phyloP scores from a whole-genome alignment of 495 filamentous ascomycete genomes.

The Halenospora varia region DNA sequence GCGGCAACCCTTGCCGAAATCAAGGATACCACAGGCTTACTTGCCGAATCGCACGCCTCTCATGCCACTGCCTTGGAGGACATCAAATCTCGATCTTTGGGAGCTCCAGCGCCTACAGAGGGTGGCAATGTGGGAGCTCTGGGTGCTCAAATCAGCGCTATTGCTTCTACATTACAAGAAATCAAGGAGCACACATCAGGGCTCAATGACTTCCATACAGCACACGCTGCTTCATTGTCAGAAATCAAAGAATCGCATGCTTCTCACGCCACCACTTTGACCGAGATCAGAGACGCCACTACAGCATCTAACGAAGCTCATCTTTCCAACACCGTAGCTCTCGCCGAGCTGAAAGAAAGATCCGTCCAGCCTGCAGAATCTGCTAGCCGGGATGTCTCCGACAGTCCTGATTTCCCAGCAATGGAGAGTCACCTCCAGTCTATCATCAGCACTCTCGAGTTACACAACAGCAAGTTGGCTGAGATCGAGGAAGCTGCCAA shows the following conservation, averaged over 20 bases:
- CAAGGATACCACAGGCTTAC: background rate
- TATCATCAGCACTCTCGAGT: slow-evolving; percentile 17
- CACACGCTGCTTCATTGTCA: too few relatives aligned
- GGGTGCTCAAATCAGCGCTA: too few relatives aligned
- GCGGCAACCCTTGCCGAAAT: slow-evolving; percentile 1
- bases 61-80: background rate
- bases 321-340: background rate
- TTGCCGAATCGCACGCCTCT: background rate
- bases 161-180: too few relatives aligned
- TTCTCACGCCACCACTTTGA: slow-evolving; percentile 2
- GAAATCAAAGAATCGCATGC: slow-evolving; percentile 14
- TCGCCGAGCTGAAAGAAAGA: slow-evolving; percentile 8
- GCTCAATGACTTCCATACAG: too few relatives aligned
- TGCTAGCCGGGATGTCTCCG: background rate
- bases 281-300: background rate
- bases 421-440: slow-evolving; percentile 15
- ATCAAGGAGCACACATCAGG: too few relatives aligned
- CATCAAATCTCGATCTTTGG: too few relatives aligned
- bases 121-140: too few relatives aligned
- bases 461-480: slow-evolving; percentile 9
- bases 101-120: too few relatives aligned
- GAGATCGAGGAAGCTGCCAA: slow-evolving; percentile 9
- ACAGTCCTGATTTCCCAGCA: slow-evolving; percentile 12
- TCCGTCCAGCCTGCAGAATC: background rate
- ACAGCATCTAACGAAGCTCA: background rate